Conservation (phyloP, 208 protist species). For the Acanthamoeba divionensis region DNA sequence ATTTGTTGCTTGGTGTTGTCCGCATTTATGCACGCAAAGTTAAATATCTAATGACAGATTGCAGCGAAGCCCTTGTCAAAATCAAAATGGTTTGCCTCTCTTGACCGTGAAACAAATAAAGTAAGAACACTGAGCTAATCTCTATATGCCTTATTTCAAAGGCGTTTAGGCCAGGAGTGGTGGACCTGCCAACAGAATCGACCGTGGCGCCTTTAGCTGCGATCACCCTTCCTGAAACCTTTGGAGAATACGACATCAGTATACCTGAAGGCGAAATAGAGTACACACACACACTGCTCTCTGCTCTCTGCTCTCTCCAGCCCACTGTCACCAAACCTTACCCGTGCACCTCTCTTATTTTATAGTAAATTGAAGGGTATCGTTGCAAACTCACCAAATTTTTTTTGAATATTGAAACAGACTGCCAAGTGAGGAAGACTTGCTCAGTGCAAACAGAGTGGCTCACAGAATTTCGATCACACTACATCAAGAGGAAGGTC, state of each 20-base stretch:
- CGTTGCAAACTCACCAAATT: too few species aligned
- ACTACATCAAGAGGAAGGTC: slow-evolving; percentile 9
- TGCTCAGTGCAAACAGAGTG: slow-evolving; percentile 30
- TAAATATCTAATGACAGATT: slow-evolving; percentile 79
- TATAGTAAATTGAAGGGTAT: too few species aligned
- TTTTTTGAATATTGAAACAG: too few species aligned
- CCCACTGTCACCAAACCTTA: too few species aligned
- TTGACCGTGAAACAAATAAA: too few species aligned
- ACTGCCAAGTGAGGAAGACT: slow-evolving; percentile 42
- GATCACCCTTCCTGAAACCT: slow-evolving; percentile 62
- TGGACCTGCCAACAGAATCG: slow-evolving; percentile 50
- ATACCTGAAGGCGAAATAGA: slow-evolving; percentile 2
- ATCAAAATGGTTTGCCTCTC: slow-evolving; percentile 76
- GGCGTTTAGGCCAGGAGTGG: slow-evolving; percentile 63
- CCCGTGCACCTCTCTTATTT: too few species aligned
- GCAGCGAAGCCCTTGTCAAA: slow-evolving; percentile 78
- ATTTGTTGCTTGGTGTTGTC: slow-evolving; percentile 95
- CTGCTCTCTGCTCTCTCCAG: too few species aligned
- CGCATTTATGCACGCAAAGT: slow-evolving; percentile 94
- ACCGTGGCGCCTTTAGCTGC: neutral
- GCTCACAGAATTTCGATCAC: slow-evolving; percentile 47
- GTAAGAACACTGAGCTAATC: too few species aligned
- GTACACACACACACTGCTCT: neutral
- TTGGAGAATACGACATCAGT: slow-evolving; percentile 48
- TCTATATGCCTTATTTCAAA: neutral